A percentile compares a stretch with the other conserved stretches of the same genome.
These are phyloP conservation scores for Leccinum angustisporum DNA, from an alignment of 1,284 basidiomycete genomes.

Conservation along the genomic window DNA sequence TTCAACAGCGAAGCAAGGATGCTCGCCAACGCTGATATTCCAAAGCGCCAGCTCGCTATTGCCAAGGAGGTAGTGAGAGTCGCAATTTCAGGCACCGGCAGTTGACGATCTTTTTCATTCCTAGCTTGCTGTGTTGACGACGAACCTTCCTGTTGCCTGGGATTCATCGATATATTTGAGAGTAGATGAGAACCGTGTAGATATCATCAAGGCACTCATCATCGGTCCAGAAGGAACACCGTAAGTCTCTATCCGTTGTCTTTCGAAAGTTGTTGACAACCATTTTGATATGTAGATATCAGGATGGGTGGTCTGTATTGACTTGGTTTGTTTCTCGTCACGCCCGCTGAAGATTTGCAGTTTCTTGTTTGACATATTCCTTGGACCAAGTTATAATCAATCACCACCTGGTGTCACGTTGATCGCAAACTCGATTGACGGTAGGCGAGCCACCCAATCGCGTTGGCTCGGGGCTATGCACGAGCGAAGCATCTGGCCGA, in stretches of 20 bases:
- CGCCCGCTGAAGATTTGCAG: conserved; percentile 36
- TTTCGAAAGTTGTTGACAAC: conserved; percentile 1
- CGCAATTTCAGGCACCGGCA: conserved; percentile 8
- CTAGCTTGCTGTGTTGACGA: conserved; percentile 86
- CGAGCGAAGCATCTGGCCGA: too few species aligned
- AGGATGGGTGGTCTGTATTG: conserved; percentile 73
- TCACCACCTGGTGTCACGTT: conserved; percentile 70
- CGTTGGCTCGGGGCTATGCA: too few species aligned
- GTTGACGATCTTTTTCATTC: conserved; percentile 2
- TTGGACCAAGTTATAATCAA: conserved; percentile 81
- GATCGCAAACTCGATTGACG: too few species aligned
- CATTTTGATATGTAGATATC: conserved; percentile 49
- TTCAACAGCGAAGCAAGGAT: conserved; percentile 78
- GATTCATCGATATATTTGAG: conserved; percentile 87
- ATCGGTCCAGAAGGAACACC: conserved; percentile 90
- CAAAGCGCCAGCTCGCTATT: conserved; percentile 85
- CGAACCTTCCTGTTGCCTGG: conserved; percentile 87
- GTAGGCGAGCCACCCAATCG: too few species aligned
- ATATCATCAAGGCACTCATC: conserved; percentile 88
- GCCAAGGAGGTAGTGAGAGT: conserved; percentile 75
- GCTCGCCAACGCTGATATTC: conserved; percentile 77
- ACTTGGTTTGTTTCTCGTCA: conserved; percentile 2
- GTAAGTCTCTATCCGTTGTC: conserved; percentile 48
- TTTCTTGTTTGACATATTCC: conserved; percentile 87
- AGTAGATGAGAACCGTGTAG: conserved; percentile 84